Base-by-base conservation (phyloP, 1,284 basidiomycete species). In the Peniophora sp. region DNA sequence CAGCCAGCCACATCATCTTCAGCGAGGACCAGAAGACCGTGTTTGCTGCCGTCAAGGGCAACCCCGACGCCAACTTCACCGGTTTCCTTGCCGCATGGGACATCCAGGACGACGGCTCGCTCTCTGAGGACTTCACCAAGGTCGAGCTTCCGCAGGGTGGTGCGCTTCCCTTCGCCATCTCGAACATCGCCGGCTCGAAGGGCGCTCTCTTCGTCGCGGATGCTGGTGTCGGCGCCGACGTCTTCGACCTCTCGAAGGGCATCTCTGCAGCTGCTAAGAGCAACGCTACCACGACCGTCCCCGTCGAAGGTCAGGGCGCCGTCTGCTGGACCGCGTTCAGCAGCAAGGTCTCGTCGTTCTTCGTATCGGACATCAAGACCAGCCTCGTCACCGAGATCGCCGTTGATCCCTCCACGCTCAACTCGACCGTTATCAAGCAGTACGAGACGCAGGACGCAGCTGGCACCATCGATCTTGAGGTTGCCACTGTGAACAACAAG, bases 51-150 rank as follows among this genome's bases (percentile, higher is more conserved):
- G 69, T 77, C 56, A 76, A 78, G 57, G 75, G 75, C 23, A 54
- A 64, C 20, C 72, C 73, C 9, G 57, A 60, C 3, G 65, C 62
- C 5, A 24, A 24, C 17, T n/a, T 23, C 3, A 70, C 73, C 6
- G 76, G 75, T 24, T 76, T 73, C 64, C 59, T 78, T 52, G 75
- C 75, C 8, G 63, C 70, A 14, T 79, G 73, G 72, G 68, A 71
- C 52, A 62, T 76, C 43, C 39, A 55, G 8, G 69, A 73, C 50
- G 70, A 70, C 27, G 66, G 68, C 55, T 2, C 66, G 5, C 67
- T 77, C 24, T 74, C 73, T 8, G 48, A 60, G 24, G 61, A 71
- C 50, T 74, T 76, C 62, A 60, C 62, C 50, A 59, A 63, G 27
- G 53, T 71, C 48, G 57, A 65, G 11, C 68, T 68, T 11, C 52